Evolutionary conservation across 306 rosid genomes (phyloP).

Genomic region (Aeschynomene evenia): DNA sequence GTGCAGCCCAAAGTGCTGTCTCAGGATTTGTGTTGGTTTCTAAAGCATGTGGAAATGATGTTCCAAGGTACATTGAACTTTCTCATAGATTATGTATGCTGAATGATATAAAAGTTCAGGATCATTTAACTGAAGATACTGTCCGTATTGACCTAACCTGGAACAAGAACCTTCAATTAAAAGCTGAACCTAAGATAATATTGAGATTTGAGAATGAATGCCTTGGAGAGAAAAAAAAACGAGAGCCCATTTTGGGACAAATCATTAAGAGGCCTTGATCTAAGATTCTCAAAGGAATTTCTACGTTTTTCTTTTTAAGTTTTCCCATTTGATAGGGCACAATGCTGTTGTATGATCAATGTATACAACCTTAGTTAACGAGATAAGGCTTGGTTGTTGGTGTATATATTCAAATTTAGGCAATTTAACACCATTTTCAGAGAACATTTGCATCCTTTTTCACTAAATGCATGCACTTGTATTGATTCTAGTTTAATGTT

Average conservation of each 20-base stretch:
- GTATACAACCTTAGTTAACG: conserved; percentile 4
- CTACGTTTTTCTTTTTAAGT: background rate
- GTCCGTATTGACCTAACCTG: conserved; percentile 16
- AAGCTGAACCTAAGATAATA: background rate
- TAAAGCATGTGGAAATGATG: conserved; percentile 92
- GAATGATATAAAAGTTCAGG: conserved; percentile 7
- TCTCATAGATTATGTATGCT: conserved; percentile 12
- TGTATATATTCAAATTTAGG: conserved; percentile 5
- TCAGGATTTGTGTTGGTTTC: conserved; percentile 85
- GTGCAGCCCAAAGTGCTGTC: conserved; percentile 67
- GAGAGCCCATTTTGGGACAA: conserved; percentile 15
- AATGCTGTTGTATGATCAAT: background rate
- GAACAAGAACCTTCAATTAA: background rate
- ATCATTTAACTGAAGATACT: conserved; percentile 17
- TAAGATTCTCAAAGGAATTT: background rate
- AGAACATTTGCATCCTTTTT: background rate
- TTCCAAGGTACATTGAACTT: conserved; percentile 64
- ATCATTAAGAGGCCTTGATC: background rate
- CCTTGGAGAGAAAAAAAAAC: background rate
- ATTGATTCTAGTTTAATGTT: background rate
- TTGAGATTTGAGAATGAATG: conserved; percentile 13
- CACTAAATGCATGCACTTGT: background rate
- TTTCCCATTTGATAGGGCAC: background rate
- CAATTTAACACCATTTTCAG: conserved; percentile 6
- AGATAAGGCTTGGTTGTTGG: background rate